Evolutionary conservation across 176 grass and related monocot genomes (phyloP), one percentile per base, ranked within the genome.

Genomic region (Rhynchospora breviuscula): DNA sequence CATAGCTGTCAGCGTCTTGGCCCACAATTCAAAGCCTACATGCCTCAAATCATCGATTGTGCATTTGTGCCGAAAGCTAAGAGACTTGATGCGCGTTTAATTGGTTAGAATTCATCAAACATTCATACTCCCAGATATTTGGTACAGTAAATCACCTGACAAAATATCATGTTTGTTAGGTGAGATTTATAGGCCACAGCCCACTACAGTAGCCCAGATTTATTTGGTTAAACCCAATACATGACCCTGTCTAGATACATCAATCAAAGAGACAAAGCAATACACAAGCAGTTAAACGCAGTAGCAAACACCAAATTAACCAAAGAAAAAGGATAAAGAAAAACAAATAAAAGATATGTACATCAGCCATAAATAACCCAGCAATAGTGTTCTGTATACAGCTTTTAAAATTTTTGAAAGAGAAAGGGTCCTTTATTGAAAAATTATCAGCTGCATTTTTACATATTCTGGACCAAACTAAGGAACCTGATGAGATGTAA

Each of bases 401-500:
- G 79, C 59, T 81, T 62, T 49, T 81, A 81, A 58, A 81, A 81
- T 64, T 81, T 64, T 51, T 56, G 10, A 0, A 23, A 12, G 51
- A 35, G 35, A 17, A 63, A 46, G 48, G n/a, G n/a, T 17, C 60
- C 48, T 64, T 64, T 49, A 6, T 31, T 6, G 23, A 53, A 57
- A 75, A 78, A 78, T 49, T 5, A 63, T 63, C 35, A 81, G 79
- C 79, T 81, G 79, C 79, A 60, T 81, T 46, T 81, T 81, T 47
- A 25, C 79, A 46, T 78, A 78, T 54, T 78, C 51, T 78, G 73
- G 79, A 63, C 35, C 59, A 64, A 81, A 81, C 54, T 48, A 81
- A 64, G 35, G 14, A 40, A 46, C 59, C 10, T 8, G 49, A 57
- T 10, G 51, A 57, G 26, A 57, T 78, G 23, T 14, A 63, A 63